Evolutionary conservation across 306 rosid genomes (phyloP).

Genomic region (Vigna nakashimae): DNA sequence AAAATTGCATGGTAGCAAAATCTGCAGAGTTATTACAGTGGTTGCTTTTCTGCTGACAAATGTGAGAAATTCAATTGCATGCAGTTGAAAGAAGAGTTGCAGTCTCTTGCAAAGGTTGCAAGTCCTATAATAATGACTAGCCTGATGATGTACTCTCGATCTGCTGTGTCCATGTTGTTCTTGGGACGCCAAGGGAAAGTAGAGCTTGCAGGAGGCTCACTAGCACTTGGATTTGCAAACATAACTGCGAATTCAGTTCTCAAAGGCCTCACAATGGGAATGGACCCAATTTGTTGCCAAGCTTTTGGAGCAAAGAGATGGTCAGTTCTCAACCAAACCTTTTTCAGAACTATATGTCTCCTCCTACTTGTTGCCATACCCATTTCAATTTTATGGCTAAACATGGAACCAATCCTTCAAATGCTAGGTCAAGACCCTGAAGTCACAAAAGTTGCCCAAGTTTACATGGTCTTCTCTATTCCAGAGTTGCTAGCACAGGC

Average conservation of each 20-base stretch:
- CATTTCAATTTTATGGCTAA: conserved; percentile 75
- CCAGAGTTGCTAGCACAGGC: conserved; percentile 91
- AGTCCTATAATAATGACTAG: conserved; percentile 75
- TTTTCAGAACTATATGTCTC: conserved; percentile 69
- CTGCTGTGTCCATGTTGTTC: conserved; percentile 78
- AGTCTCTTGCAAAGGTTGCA: conserved; percentile 60
- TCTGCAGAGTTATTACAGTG: neutral
- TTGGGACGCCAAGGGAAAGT: conserved; percentile 80
- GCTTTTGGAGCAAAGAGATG: conserved; percentile 85
- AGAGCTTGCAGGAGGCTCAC: conserved; percentile 88
- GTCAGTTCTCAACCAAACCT: conserved; percentile 74
- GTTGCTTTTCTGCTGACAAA: neutral
- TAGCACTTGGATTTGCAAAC: conserved; percentile 85
- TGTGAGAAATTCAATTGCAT: conserved; percentile 41
- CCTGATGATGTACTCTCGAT: conserved; percentile 73
- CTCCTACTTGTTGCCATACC: conserved; percentile 75
- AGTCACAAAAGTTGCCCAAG: conserved; percentile 71
- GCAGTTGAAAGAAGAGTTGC: conserved; percentile 83
- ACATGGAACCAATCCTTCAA: conserved; percentile 67
- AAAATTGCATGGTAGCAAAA: neutral
- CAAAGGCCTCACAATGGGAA: conserved; percentile 78
- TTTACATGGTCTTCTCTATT: conserved; percentile 74
- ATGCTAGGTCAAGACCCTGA: conserved; percentile 85
- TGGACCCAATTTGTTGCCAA: conserved; percentile 98
- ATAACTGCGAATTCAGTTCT: conserved; percentile 79